Conservation (phyloP, 2,329 filamentous ascomycete genomes). For the Microdochium nivale region DNA sequence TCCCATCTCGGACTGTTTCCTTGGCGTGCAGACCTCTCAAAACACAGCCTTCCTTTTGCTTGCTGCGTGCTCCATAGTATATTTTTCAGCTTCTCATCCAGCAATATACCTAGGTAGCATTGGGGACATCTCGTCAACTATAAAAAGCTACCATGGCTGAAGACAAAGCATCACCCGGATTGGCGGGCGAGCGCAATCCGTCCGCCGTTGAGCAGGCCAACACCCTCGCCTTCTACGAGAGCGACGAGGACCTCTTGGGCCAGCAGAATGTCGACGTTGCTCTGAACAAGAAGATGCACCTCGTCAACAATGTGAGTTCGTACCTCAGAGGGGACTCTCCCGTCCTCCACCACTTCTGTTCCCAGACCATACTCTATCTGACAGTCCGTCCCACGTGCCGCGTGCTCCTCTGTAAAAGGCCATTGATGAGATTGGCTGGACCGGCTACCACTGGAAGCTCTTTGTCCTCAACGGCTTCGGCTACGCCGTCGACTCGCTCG, state of each 20-base stretch:
- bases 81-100: too few relatives aligned
- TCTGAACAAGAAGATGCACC: constrained; percentile 57
- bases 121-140: not conserved
- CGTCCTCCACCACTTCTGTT: too few relatives aligned
- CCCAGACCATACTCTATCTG: not conserved
- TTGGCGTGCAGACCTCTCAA: too few relatives aligned
- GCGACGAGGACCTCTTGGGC: constrained; percentile 42
- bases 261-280: constrained; percentile 52
- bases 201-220: not conserved
- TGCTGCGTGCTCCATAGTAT: too few relatives aligned
- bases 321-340: not conserved
- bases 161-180: not conserved
- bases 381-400: not conserved
- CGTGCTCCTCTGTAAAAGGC: constrained; percentile 10
- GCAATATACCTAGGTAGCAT: too few relatives aligned
- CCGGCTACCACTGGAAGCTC: constrained; percentile 41
- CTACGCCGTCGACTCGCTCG: constrained; percentile 48
- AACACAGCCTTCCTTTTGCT: too few relatives aligned
- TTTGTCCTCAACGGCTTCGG: constrained; percentile 55
- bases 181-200: not conserved
- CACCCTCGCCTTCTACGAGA: not conserved
- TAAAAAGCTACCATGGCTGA: not conserved
- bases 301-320: constrained; percentile 54
- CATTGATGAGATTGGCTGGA: constrained; percentile 24
- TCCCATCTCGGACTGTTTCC: too few relatives aligned